phyloP scores from a whole-genome alignment of 2,329 filamentous ascomycete species.

The Phialemonium atrogriseum region DNA sequence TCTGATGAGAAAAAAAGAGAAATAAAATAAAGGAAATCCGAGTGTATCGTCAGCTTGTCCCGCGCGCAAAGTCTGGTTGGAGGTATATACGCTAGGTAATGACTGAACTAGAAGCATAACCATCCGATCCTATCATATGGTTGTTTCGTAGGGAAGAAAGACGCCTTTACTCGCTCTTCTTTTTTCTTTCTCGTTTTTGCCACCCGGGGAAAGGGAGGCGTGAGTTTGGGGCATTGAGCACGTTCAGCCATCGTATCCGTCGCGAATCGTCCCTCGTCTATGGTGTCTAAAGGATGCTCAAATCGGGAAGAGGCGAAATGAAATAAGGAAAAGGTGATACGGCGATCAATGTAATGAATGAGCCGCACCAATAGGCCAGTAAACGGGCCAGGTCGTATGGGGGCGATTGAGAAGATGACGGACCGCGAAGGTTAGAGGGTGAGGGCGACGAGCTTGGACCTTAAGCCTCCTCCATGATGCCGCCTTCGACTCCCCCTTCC shows the following conservation, averaged over 20 bases:
- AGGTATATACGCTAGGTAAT: background rate
- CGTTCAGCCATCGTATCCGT: slow-evolving; percentile 2
- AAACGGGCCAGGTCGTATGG: too few species aligned
- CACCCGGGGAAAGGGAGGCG: background rate
- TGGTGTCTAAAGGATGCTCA: slow-evolving; percentile 2
- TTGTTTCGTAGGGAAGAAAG: too few species aligned
- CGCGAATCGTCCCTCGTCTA: slow-evolving; percentile 3
- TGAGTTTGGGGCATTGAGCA: background rate
- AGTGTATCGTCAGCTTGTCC: background rate
- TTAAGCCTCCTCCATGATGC: slow-evolving; percentile 54
- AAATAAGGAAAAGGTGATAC: background rate
- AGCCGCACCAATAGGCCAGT: too few species aligned
- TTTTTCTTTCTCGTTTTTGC: too few species aligned
- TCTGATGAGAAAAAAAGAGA: background rate
- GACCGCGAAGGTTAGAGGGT: too few species aligned
- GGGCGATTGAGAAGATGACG: too few species aligned
- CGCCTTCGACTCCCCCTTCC: slow-evolving; percentile 64
- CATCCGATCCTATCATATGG: too few species aligned
- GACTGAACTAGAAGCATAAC: too few species aligned
- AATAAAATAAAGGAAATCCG: slow-evolving; percentile 3
- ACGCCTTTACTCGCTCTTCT: too few species aligned
- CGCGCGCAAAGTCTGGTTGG: too few species aligned
- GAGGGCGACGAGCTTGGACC: background rate
- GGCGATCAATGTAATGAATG: slow-evolving; percentile 1
- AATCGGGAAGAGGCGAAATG: too few species aligned